Evolutionary conservation across 192 early-diverging fungal genomes (phyloP).

Genomic region (Coemansia sp.): DNA sequence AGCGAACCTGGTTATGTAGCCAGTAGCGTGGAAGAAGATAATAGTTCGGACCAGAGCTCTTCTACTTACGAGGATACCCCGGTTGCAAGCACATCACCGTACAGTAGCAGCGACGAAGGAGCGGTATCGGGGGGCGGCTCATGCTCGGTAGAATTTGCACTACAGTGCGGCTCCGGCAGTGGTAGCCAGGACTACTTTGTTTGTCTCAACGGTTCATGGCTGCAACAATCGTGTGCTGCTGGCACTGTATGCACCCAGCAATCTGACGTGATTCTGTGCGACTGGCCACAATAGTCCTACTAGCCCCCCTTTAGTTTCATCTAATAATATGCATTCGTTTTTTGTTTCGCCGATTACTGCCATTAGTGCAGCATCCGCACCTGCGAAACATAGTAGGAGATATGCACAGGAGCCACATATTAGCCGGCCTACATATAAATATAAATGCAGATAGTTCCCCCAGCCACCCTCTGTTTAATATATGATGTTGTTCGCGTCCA

Average conservation of each 20-base stretch:
- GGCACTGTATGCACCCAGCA: constrained; percentile 14
- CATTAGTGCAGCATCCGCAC: neutral
- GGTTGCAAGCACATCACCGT: neutral
- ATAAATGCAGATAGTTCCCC: neutral
- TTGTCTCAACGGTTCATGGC: constrained; percentile 14
- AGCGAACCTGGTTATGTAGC: neutral
- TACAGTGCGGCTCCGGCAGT: neutral
- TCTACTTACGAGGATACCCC: neutral
- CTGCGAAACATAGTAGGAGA: neutral
- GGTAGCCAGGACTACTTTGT: constrained; percentile 12
- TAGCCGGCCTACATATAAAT: neutral
- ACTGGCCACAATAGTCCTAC: constrained; percentile 3
- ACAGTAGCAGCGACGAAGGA: neutral
- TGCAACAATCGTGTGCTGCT: constrained; percentile 9
- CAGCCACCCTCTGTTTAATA: too few species aligned
- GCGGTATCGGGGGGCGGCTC: neutral
- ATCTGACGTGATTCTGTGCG: constrained; percentile 5
- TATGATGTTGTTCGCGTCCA: too few species aligned
- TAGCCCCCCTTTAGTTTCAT: neutral
- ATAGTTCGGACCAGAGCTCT: neutral
- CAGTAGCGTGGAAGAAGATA: neutral
- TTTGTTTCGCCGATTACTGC: neutral
- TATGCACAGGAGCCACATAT: neutral
- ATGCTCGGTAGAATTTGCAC: neutral
- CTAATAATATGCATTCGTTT: constrained; percentile 1